These are phyloP conservation scores for Wickerhamiella azyma DNA, from an alignment of 805 yeast species.

Conservation along the genomic window DNA sequence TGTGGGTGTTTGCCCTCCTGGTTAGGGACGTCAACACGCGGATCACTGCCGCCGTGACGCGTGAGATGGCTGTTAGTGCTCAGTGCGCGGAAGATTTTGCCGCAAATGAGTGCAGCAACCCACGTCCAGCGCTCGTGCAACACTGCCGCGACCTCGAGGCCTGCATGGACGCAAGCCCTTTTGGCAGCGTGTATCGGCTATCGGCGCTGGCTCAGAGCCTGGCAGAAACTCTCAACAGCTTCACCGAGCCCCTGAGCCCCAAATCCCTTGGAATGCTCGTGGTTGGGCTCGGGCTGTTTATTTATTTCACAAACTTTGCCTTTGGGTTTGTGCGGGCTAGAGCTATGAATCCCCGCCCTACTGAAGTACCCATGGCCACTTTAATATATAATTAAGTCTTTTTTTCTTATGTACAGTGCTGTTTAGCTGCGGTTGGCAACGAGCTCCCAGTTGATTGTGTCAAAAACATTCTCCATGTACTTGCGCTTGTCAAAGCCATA, in stretches of 20 bases:
- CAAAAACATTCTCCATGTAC: constrained; percentile 62
- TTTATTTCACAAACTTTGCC: constrained; percentile 16
- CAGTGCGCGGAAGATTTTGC: constrained; percentile 54
- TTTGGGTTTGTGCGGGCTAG: constrained; percentile 18
- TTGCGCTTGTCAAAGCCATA: constrained; percentile 62
- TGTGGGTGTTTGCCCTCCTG: constrained; percentile 40
- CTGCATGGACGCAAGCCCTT: constrained; percentile 73
- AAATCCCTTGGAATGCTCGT: constrained; percentile 13
- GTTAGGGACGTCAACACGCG: constrained; percentile 55
- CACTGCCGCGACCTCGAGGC: constrained; percentile 58
- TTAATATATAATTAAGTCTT: neutral
- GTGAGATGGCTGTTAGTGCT: constrained; percentile 45
- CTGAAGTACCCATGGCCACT: neutral
- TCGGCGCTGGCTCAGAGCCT: constrained; percentile 61
- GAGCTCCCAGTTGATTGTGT: constrained; percentile 67
- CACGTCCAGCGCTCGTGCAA: constrained; percentile 63
- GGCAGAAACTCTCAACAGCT: constrained; percentile 66
- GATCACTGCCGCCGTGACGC: constrained; percentile 41
- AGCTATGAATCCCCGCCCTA: neutral
- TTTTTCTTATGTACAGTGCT: neutral
- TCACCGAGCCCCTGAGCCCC: constrained; percentile 47
- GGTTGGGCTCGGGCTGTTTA: constrained; percentile 4
- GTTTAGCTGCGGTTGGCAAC: constrained; percentile 13
- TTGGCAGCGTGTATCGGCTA: constrained; percentile 40
- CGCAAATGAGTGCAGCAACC: constrained; percentile 49